Evolutionary conservation across 2,329 filamentous ascomycete genomes (phyloP).

Genomic region (Aspergillus flavus): DNA sequence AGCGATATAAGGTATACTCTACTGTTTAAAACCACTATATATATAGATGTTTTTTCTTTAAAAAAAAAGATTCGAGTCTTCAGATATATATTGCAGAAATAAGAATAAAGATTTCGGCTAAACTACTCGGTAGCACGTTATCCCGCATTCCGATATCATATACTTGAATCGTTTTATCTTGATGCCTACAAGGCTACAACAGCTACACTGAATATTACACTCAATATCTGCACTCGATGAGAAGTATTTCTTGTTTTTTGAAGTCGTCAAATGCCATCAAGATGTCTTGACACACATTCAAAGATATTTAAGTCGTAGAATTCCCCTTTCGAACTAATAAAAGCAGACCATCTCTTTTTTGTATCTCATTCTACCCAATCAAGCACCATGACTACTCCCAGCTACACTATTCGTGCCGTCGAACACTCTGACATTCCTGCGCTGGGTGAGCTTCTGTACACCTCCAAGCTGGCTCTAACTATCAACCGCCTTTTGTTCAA

Average conservation of each 20-base stretch:
- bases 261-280: not conserved
- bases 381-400: not conserved
- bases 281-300: not conserved
- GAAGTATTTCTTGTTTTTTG: not conserved
- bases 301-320: not conserved
- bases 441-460: conserved; percentile 9
- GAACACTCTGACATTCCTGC: not conserved
- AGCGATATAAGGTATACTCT: too few species aligned
- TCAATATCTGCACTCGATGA: not conserved
- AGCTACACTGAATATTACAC: not conserved
- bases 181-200: not conserved
- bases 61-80: too few species aligned
- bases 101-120: too few species aligned
- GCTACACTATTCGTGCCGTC: not conserved
- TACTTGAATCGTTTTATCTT: not conserved
- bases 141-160: too few species aligned
- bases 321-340: not conserved
- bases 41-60: too few species aligned
- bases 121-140: too few species aligned
- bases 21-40: too few species aligned
- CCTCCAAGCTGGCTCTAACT: conserved; percentile 10
- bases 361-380: not conserved
- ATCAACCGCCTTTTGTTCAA: conserved; percentile 15
- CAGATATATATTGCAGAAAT: too few species aligned
- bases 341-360: not conserved